Conservation (phyloP, 1,284 basidiomycete genomes). For the Tilletia walkeri region DNA sequence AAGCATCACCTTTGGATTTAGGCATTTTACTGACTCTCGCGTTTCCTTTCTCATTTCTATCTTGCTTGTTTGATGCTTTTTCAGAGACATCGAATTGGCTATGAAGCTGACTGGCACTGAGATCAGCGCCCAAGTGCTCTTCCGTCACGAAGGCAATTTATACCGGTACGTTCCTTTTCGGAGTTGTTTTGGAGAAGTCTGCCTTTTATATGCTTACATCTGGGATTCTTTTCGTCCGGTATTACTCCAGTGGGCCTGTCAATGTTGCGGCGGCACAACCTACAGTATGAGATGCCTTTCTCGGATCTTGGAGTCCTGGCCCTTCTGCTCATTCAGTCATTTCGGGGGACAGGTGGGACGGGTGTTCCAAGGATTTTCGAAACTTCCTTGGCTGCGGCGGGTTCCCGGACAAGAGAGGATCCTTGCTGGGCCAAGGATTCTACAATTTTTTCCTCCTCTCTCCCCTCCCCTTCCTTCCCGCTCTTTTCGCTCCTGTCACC, state of each 20-base stretch:
- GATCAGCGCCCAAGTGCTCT: constrained; percentile 22
- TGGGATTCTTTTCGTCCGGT: background rate
- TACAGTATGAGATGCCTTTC: background rate
- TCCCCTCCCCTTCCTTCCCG: background rate
- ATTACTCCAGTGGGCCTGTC: constrained; percentile 21
- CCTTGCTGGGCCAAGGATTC: background rate
- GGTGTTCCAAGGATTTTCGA: background rate
- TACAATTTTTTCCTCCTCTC: background rate
- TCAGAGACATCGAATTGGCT: constrained; percentile 21
- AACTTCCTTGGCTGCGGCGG: too few relatives aligned
- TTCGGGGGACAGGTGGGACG: background rate
- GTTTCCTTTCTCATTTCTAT: background rate
- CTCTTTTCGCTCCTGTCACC: too few relatives aligned
- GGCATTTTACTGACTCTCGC: background rate
- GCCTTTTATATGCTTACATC: background rate
- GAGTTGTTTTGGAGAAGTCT: background rate
- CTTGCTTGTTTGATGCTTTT: too few relatives aligned
- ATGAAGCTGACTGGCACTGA: constrained; percentile 23
- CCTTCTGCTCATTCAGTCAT: background rate
- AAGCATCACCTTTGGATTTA: background rate
- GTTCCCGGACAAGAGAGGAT: too few relatives aligned
- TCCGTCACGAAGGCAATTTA: constrained; percentile 21
- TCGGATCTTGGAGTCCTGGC: background rate
- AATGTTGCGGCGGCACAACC: constrained; percentile 22
- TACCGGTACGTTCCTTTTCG: constrained; percentile 10